Evolutionary conservation across 2,329 filamentous ascomycete genomes (phyloP).

Genomic region (Talaromyces sp.): DNA sequence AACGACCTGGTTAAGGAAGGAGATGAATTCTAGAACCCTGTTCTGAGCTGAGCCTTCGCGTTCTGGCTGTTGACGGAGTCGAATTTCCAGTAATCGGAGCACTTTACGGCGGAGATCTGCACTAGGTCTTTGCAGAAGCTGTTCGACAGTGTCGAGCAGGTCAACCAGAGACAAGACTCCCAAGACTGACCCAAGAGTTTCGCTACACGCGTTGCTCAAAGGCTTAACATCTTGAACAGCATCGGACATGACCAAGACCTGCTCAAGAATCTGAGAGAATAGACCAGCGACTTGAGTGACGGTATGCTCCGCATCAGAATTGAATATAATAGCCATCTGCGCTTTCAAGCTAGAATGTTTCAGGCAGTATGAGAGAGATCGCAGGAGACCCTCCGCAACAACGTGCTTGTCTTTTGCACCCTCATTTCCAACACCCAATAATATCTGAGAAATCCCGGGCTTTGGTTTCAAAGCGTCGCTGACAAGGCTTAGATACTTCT

Average conservation of each 20-base stretch:
- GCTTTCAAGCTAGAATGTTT: conserved; percentile 42
- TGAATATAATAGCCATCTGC: conserved; percentile 38
- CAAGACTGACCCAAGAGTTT: conserved; percentile 74
- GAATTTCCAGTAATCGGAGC: conserved; percentile 72
- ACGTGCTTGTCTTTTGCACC: conserved; percentile 47
- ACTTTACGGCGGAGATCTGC: conserved; percentile 75
- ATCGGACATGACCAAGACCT: conserved; percentile 64
- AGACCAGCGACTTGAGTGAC: conserved; percentile 63
- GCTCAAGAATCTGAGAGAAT: conserved; percentile 67
- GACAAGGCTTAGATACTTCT: conserved; percentile 71
- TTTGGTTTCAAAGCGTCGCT: conserved; percentile 72
- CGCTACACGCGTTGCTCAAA: conserved; percentile 51
- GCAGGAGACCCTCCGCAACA: conserved; percentile 42
- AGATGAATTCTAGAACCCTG: conserved; percentile 73
- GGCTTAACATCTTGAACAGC: conserved; percentile 35
- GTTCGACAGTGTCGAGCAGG: conserved; percentile 83
- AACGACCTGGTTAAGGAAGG: conserved; percentile 73
- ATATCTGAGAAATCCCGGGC: conserved; percentile 66
- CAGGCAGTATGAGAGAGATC: conserved; percentile 37
- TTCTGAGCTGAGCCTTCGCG: conserved; percentile 65
- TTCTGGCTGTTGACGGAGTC: conserved; percentile 70
- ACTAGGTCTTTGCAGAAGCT: conserved; percentile 71
- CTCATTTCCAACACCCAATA: conserved; percentile 60
- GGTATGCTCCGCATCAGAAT: conserved; percentile 49
- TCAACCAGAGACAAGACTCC: conserved; percentile 80